Evolutionary conservation across 2,329 filamentous ascomycete genomes (phyloP).

Genomic region (Colletotrichum camelliae): DNA sequence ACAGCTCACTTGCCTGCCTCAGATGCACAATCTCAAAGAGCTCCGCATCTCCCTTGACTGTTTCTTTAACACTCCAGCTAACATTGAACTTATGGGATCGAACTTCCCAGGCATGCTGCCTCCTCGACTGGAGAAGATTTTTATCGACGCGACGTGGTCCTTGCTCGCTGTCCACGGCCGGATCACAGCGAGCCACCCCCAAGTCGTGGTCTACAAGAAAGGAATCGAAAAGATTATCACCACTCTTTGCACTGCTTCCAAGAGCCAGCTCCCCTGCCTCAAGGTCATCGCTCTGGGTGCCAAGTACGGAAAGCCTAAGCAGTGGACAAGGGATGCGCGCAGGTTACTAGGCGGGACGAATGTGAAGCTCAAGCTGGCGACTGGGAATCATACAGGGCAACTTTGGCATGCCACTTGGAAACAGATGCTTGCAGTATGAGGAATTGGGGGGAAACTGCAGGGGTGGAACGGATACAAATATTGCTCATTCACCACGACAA

Average conservation of each 20-base stretch:
- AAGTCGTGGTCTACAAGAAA: neutral
- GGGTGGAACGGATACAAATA: no score
- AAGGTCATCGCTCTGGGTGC: neutral
- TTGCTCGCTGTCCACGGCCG: neutral
- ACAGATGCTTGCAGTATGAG: neutral
- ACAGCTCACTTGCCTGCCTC: neutral
- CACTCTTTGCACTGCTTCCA: neutral
- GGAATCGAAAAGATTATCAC: neutral
- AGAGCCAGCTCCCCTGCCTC: neutral
- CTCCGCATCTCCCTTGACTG: conserved; percentile 1
- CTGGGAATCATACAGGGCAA: neutral
- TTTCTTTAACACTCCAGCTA: neutral
- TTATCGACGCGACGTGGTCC: neutral
- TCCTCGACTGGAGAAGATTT: neutral
- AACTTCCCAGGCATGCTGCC: neutral
- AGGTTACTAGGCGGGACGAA: neutral
- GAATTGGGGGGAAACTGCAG: no score
- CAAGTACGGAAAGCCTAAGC: neutral
- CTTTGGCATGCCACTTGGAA: neutral
- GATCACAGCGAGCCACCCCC: neutral
- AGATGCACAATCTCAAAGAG: neutral
- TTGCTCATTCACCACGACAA: no score
- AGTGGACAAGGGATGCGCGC: neutral
- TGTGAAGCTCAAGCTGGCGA: neutral
- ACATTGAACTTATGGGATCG: neutral